Evolutionary conservation across 2,329 filamentous ascomycete genomes (phyloP), one percentile per base, ranked within the genome.

Genomic region (Emmonsia crescens): DNA sequence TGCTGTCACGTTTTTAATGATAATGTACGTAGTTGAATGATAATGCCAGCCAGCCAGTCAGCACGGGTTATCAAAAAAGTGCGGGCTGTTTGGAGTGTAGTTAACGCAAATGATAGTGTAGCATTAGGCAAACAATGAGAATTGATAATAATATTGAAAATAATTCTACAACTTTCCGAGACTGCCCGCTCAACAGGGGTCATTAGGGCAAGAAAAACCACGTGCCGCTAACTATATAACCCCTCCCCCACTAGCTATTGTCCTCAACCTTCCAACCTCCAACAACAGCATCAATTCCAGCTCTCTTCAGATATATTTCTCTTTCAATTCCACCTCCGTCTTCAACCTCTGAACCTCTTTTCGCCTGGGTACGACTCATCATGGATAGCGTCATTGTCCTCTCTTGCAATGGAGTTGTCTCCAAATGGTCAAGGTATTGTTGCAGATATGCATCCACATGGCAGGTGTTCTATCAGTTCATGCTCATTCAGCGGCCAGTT

Each of bases 401-500:
- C 31, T 14, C 29, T 55, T 55, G 51, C 51, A 38, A 36, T 36
- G 29, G 31, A 38, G 51, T 55, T 55, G 51, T 24, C 31, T 1
- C 10, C 31, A 4, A 66, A 65, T 67, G 74, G 66, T 77, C 74
- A 76, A 76, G 75, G 74, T 77, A 77, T 75, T 71, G 72, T 74
- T 70, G 56, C n/a, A 58, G 12, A 54, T 71, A 71, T 63, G 69
- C 72, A 71, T 66, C 67, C 73, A 74, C 74, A 75, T 77, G 75
- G 73, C 75, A 76, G 75, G 75, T 77, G 75, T 76, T 75, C 75
- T 69, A 54, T 46, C 60, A 62, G 60, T 65, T 61, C 64, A 60
- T 63, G 57, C 52, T 57, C 60, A 21, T 59, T 42, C 62, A 59
- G 59, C 48, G 24, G 5, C 42, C 42, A 2, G 19, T 38, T 21